Conservation (phyloP, 2,329 filamentous ascomycete genomes). For the Davidsoniella eucalypti region DNA sequence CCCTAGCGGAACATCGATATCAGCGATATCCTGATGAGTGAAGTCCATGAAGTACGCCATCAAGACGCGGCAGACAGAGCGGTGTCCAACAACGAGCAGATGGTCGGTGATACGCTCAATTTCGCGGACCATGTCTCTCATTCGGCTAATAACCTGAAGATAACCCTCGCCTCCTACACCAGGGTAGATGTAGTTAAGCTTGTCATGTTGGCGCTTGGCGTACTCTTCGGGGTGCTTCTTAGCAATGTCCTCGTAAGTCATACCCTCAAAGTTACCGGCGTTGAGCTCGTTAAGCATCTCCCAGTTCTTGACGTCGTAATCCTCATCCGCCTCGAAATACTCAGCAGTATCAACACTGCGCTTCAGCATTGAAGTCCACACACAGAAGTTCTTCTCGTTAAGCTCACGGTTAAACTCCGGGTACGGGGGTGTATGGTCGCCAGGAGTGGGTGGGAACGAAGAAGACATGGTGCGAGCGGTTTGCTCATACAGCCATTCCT, state of each 20-base stretch:
- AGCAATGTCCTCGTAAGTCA: conserved; percentile 85
- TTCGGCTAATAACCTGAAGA: conserved; percentile 86
- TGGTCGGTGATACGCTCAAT: conserved; percentile 96
- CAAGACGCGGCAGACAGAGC: conserved; percentile 78
- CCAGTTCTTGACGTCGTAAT: conserved; percentile 95
- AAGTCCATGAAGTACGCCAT: conserved; percentile 95
- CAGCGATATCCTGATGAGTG: conserved; percentile 77
- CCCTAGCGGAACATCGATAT: conserved; percentile 83
- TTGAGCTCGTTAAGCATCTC: conserved; percentile 96
- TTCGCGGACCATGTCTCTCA: conserved; percentile 90
- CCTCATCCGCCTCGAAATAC: conserved; percentile 78
- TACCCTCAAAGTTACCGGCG: conserved; percentile 78
- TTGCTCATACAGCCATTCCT: conserved; percentile 70
- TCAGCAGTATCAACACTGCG: conserved; percentile 77
- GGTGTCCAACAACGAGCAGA: conserved; percentile 79
- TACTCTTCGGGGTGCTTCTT: conserved; percentile 69
- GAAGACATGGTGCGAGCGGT: conserved; percentile 59
- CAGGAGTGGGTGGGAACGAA: conserved; percentile 76
- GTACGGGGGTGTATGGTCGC: conserved; percentile 88
- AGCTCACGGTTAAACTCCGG: conserved; percentile 59
- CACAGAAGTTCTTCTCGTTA: conserved; percentile 80
- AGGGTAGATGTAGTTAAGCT: conserved; percentile 91
- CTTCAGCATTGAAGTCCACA: conserved; percentile 96
- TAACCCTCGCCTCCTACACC: conserved; percentile 93
- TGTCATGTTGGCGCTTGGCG: conserved; percentile 60